Evolutionary conservation across 805 yeast genomes (phyloP).

Genomic region (Starmera amethionina): DNA sequence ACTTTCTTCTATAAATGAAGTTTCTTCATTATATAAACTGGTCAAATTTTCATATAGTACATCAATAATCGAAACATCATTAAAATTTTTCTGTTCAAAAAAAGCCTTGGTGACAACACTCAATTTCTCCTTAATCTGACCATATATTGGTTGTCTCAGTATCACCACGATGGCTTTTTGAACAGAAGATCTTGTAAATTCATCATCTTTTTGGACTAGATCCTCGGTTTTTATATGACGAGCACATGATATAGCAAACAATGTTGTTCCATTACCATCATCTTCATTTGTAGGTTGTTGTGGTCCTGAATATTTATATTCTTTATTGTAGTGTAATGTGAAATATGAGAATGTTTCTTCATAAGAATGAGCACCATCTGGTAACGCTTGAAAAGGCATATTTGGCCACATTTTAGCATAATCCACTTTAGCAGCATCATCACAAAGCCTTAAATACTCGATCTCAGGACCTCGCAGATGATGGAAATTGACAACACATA

Average conservation of each 20-base stretch:
- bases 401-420: constrained; percentile 60
- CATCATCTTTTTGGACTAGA: constrained; percentile 44
- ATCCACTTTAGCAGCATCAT: constrained; percentile 26
- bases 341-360: constrained; percentile 92
- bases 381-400: constrained; percentile 88
- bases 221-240: constrained; percentile 66
- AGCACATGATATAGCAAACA: constrained; percentile 94
- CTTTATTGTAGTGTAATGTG: constrained; percentile 64
- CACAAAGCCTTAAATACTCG: constrained; percentile 69
- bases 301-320: no score
- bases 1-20: constrained; percentile 31
- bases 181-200: constrained; percentile 75
- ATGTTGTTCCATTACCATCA: constrained; percentile 42
- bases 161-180: constrained; percentile 88
- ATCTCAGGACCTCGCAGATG: constrained; percentile 92
- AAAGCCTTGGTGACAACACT: constrained; percentile 83
- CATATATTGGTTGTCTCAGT: constrained; percentile 78
- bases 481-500: constrained; percentile 87
- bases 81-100: constrained; percentile 72
- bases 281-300: constrained; percentile 26
- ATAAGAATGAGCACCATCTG: constrained; percentile 91
- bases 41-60: constrained; percentile 61
- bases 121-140: constrained; percentile 81
- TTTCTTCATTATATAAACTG: constrained; percentile 24
- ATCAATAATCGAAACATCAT: constrained; percentile 57